Conservation (phyloP, 2,329 filamentous ascomycete genomes). For the Fusarium camptoceras region DNA sequence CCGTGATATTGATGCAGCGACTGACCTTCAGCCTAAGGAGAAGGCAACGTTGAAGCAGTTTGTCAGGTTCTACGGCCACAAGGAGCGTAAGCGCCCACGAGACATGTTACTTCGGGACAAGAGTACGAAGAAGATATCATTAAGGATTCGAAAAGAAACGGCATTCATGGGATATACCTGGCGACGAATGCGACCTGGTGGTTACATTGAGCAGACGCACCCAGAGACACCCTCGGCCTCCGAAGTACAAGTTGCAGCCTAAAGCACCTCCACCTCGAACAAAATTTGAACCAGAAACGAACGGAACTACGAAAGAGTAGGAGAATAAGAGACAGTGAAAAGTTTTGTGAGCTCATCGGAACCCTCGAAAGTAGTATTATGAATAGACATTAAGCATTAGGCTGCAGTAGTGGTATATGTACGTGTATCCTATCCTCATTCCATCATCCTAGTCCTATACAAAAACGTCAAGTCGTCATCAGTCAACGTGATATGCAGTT, state of each 20-base stretch:
- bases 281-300: background rate
- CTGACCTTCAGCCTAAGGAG: conserved; percentile 51
- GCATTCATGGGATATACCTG: conserved; percentile 95
- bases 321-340: background rate
- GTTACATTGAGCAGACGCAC: conserved; percentile 43
- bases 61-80: conserved; percentile 64
- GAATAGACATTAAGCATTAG: conserved; percentile 44
- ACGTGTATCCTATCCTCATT: conserved; percentile 34
- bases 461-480: conserved; percentile 33
- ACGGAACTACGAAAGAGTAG: background rate
- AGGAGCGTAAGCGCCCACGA: conserved; percentile 82
- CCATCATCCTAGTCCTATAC: conserved; percentile 39
- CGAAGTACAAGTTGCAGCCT: conserved; percentile 1
- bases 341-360: background rate
- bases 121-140: conserved; percentile 71
- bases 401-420: conserved; percentile 28
- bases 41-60: conserved; percentile 62
- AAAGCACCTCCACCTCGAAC: background rate
- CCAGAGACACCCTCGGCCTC: background rate
- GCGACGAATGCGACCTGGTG: conserved; percentile 61
- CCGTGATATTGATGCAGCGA: conserved; percentile 58
- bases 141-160: conserved; percentile 82
- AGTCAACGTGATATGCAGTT: conserved; percentile 24
- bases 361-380: conserved; percentile 37
- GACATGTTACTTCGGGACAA: conserved; percentile 86